Evolutionary conservation across 2,329 filamentous ascomycete species (phyloP).

Genomic region (Sclerotinia spermophila): DNA sequence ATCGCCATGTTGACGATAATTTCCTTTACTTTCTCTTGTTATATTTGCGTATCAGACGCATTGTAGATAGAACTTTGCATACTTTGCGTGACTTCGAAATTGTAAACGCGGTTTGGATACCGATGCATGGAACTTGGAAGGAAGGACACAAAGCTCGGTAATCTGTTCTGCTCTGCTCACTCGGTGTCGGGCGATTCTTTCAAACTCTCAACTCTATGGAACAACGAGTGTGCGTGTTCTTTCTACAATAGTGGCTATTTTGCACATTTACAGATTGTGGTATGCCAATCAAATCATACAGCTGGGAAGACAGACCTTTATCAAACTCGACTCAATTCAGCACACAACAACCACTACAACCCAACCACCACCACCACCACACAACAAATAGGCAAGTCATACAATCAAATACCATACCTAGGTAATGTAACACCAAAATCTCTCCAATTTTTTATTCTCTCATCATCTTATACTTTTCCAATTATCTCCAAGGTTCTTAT

Average conservation of each 20-base stretch:
- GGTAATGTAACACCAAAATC: conserved; percentile 19
- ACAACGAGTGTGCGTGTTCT: conserved; percentile 12
- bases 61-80: conserved; percentile 20
- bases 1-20: neutral
- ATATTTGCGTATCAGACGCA: conserved; percentile 16
- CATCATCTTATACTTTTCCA: neutral
- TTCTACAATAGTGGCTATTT: neutral
- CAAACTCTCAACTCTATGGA: neutral
- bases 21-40: neutral
- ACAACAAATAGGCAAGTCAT: conserved; percentile 18
- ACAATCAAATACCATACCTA: conserved; percentile 13
- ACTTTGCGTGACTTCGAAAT: conserved; percentile 18
- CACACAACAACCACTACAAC: neutral
- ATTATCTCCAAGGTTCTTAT: neutral
- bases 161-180: conserved; percentile 11
- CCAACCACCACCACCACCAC: neutral
- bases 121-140: conserved; percentile 12
- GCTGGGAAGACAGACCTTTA: neutral
- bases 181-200: conserved; percentile 11
- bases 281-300: neutral
- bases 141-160: conserved; percentile 16
- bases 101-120: conserved; percentile 18
- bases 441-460: conserved; percentile 6
- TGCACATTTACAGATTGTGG: neutral
- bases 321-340: conserved; percentile 10